Evolutionary conservation across 345 rosid genomes (phyloP).

Genomic region (Populus pruinosa): DNA sequence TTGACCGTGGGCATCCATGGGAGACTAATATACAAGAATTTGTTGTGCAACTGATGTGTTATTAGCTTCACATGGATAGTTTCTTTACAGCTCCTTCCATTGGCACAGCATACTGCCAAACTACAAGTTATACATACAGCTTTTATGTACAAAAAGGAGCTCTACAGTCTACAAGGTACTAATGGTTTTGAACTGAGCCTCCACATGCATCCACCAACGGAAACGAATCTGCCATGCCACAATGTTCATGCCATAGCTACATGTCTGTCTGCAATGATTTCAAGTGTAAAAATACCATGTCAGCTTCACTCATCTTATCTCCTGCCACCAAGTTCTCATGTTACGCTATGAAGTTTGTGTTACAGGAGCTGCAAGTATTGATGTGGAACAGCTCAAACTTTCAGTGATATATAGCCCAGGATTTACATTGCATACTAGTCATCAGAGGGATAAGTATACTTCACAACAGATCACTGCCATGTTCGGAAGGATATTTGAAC

Average conservation of each 20-base stretch:
- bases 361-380: background rate
- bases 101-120: background rate
- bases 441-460: background rate
- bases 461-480: background rate
- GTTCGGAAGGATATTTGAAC: background rate
- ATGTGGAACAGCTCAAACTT: slow-evolving; percentile 1
- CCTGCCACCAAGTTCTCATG: background rate
- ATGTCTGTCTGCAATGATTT: background rate
- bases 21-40: background rate
- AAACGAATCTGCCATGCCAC: background rate
- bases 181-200: background rate
- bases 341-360: background rate
- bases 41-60: background rate
- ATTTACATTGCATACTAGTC: slow-evolving; percentile 7
- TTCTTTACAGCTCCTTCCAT: background rate
- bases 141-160: background rate
- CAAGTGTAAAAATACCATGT: background rate
- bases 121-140: background rate
- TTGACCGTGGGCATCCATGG: background rate
- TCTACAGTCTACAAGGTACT: background rate
- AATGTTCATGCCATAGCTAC: background rate
- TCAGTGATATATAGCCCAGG: background rate
- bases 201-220: background rate
- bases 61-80: background rate
- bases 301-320: background rate